Percentiles rank a stretch among this genome's conserved stretches.
Evolutionary conservation across 1,284 basidiomycete genomes (phyloP).

Genomic region (Sanghuangporus weigelae): DNA sequence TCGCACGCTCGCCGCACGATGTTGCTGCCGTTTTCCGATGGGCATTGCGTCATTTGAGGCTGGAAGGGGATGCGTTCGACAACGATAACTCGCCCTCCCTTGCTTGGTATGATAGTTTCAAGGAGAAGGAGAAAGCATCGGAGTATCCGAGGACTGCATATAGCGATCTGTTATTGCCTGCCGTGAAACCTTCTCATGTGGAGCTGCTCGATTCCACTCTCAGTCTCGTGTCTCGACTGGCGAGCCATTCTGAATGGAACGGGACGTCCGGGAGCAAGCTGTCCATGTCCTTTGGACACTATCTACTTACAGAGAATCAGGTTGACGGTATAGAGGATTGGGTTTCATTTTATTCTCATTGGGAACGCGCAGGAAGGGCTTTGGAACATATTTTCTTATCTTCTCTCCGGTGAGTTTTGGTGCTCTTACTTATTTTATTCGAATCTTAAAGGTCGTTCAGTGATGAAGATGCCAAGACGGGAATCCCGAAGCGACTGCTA

Average conservation of each 20-base stretch:
- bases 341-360: conserved; percentile 59
- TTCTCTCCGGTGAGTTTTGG: conserved; percentile 49
- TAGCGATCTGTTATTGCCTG: conserved; percentile 50
- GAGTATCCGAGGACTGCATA: conserved; percentile 58
- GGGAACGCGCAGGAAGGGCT: conserved; percentile 64
- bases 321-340: conserved; percentile 47
- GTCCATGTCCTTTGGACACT: conserved; percentile 64
- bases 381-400: conserved; percentile 71
- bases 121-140: conserved; percentile 47
- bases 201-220: conserved; percentile 53
- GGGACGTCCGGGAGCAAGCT: conserved; percentile 70
- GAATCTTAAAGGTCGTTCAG: conserved; percentile 30
- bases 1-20: conserved; percentile 63
- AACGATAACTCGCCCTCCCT: conserved; percentile 26
- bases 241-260: conserved; percentile 63
- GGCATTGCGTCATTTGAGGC: conserved; percentile 64
- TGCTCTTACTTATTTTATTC: conserved; percentile 5
- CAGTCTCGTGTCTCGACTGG: conserved; percentile 58
- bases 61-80: conserved; percentile 48
- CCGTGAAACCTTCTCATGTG: conserved; percentile 48
- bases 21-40: conserved; percentile 74
- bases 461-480: conserved; percentile 48
- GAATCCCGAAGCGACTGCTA: conserved; percentile 62
- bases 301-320: conserved; percentile 51
- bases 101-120: conserved; percentile 61